Conservation (phyloP, 2,329 filamentous ascomycete genomes). For the Aspergillus sp. region DNA sequence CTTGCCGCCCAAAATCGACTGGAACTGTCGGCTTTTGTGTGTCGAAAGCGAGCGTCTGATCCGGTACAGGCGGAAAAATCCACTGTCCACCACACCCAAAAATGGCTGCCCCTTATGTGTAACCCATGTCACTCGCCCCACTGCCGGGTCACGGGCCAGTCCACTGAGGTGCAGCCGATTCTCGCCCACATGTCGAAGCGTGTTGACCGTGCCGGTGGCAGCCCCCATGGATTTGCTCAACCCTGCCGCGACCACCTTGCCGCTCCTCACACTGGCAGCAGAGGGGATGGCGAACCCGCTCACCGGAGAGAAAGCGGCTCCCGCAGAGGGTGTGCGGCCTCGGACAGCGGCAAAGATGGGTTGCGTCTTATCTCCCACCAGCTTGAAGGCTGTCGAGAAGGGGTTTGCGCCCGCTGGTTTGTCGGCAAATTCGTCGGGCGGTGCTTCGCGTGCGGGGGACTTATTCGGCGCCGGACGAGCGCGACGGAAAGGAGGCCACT, state of each 20-base stretch:
- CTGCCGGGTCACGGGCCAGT: conserved; percentile 36
- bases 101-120: conserved; percentile 41
- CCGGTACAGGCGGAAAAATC: conserved; percentile 45
- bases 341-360: conserved; percentile 68
- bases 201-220: conserved; percentile 49
- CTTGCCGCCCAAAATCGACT: conserved; percentile 55
- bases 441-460: conserved; percentile 42
- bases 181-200: conserved; percentile 48
- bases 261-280: conserved; percentile 46
- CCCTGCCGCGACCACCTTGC: conserved; percentile 50
- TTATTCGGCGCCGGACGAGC: conserved; percentile 43
- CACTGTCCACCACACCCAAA: conserved; percentile 46
- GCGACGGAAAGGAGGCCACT: conserved; percentile 72
- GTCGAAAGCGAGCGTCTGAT: conserved; percentile 46
- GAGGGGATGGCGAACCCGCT: conserved; percentile 45
- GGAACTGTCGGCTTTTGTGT: conserved; percentile 53
- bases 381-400: conserved; percentile 68
- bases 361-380: conserved; percentile 60
- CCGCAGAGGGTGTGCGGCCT: conserved; percentile 49
- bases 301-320: conserved; percentile 43
- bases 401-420: conserved; percentile 40
- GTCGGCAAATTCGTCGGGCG: conserved; percentile 50
- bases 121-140: conserved; percentile 48
- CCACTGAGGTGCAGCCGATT: conserved; percentile 48
- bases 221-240: conserved; percentile 51